A percentile compares a stretch with the other conserved stretches of the same genome.
Evolutionary conservation across 345 rosid genomes (phyloP).

Genomic region (Populus deltoides): DNA sequence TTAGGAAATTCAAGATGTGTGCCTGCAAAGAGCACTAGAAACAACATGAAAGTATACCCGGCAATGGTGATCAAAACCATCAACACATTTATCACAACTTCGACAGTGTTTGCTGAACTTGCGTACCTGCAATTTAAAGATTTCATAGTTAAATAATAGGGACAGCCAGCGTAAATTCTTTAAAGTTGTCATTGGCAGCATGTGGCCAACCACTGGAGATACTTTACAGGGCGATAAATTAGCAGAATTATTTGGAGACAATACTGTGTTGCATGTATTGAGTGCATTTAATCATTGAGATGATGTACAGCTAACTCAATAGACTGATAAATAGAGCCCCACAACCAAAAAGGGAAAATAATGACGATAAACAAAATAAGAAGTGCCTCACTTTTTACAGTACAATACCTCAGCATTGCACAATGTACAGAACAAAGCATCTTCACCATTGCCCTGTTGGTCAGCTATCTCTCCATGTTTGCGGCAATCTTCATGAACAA

Average conservation of each 20-base stretch:
- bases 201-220: not conserved
- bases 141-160: constrained; percentile 5
- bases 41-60: constrained; percentile 52
- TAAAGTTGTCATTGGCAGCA: not conserved
- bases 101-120: constrained; percentile 94
- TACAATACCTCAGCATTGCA: constrained; percentile 89
- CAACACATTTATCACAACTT: constrained; percentile 96
- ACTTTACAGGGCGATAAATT: not conserved
- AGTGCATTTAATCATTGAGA: not conserved
- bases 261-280: not conserved
- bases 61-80: constrained; percentile 97
- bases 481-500: constrained; percentile 87
- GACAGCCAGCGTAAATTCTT: not conserved
- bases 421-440: constrained; percentile 87
- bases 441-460: constrained; percentile 57
- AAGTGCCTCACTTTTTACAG: not conserved
- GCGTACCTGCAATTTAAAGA: constrained; percentile 60
- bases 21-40: constrained; percentile 8
- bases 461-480: constrained; percentile 50
- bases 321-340: not conserved
- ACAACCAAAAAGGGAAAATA: not conserved
- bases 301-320: not conserved
- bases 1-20: constrained; percentile 10
- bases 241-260: not conserved
- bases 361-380: not conserved